Evolutionary conservation across 768 basidiomycete species (phyloP).

Genomic region (Panaeolus papilionaceus): DNA sequence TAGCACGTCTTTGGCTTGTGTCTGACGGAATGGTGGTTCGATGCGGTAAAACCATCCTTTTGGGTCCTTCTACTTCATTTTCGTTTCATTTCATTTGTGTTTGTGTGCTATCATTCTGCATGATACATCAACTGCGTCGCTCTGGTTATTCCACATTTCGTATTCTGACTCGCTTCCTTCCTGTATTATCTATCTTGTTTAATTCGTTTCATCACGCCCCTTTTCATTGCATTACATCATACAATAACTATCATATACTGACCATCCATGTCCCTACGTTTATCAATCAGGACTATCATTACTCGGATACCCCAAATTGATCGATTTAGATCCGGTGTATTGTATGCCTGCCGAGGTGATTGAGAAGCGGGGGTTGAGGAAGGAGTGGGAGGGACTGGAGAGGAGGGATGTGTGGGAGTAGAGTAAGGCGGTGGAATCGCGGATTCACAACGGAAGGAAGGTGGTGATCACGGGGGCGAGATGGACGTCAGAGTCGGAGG

Average conservation of each 20-base stretch:
- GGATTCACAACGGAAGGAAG: no score
- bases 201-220: neutral
- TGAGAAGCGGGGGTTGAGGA: constrained; percentile 70
- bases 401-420: constrained; percentile 21
- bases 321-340: constrained; percentile 92
- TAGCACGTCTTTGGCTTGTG: no score
- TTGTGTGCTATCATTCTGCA: no score
- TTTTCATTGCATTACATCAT: neutral
- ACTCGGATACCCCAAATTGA: constrained; percentile 83
- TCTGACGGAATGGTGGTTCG: no score
- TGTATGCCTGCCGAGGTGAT: constrained; percentile 91
- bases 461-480: no score
- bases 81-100: no score
- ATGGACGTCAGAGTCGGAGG: neutral
- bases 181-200: no score
- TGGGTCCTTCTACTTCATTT: no score
- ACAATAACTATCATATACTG: neutral
- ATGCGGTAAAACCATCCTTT: no score
- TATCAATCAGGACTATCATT: constrained; percentile 73
- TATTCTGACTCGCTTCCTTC: no score
- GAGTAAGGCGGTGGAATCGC: neutral
- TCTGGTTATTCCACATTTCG: no score
- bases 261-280: neutral
- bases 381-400: constrained; percentile 63
- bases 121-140: no score